Evolutionary conservation across 768 basidiomycete species (phyloP).

Genomic region (Mycena indigotica): DNA sequence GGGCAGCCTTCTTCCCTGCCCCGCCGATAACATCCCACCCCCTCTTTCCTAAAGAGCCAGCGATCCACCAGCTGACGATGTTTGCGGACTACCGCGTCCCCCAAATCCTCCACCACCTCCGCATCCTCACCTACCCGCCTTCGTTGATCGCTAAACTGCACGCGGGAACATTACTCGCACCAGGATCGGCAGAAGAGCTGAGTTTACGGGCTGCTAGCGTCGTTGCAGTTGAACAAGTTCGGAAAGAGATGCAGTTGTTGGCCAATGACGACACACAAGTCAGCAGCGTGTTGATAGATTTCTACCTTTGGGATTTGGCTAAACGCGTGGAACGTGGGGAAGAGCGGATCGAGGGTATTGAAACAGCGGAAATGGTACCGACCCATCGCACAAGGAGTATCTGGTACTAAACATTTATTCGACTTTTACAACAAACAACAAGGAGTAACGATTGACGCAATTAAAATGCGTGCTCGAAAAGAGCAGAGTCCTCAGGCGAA

Average conservation of each 20-base stretch:
- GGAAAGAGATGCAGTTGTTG: conserved; percentile 55
- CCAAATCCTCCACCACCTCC: conserved; percentile 84
- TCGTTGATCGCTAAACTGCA: conserved; percentile 55
- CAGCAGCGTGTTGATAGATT: conserved; percentile 84
- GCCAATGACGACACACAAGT: conserved; percentile 39
- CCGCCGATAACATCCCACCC: conserved; percentile 56
- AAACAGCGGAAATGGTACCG: conserved; percentile 60
- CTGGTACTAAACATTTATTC: conserved; percentile 64
- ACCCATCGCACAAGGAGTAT: conserved; percentile 81
- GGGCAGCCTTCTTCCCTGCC: conserved; percentile 86
- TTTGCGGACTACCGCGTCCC: conserved; percentile 94
- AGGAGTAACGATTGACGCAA: not conserved
- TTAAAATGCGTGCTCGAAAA: not conserved
- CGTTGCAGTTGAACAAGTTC: conserved; percentile 73
- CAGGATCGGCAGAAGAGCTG: conserved; percentile 71
- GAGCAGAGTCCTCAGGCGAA: not conserved
- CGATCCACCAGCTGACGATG: conserved; percentile 81
- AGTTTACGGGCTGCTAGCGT: conserved; percentile 81
- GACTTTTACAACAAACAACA: not conserved
- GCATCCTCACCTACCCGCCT: conserved; percentile 71
- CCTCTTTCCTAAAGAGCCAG: conserved; percentile 69
- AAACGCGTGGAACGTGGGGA: conserved; percentile 70
- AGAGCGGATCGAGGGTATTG: conserved; percentile 60
- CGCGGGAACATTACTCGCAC: conserved; percentile 44
- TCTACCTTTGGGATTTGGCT: conserved; percentile 88